Evolutionary conservation across 495 filamentous ascomycete genomes (phyloP), one percentile per base, ranked within the genome.

Genomic region (Cenococcum geophilum): DNA sequence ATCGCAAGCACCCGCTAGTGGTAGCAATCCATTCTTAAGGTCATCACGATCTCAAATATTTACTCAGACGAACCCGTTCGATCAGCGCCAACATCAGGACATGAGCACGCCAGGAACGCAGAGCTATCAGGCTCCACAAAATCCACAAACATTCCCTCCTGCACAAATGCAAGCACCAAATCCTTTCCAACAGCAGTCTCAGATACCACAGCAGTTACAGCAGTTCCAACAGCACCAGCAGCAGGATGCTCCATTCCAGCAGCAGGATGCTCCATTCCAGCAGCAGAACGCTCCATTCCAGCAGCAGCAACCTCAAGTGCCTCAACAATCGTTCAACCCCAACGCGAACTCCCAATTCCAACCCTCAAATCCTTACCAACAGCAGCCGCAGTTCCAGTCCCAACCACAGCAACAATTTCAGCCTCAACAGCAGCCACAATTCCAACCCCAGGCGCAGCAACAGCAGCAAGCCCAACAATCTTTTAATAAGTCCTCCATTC

Each of bases 401-500:
- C 64, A 65, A 36, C 69, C 42, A 32, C 71, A 67, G 34, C 63
- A 48, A 20, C 43, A 47, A 45, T 68, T 71, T 22, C 73, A 75
- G 58, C 71, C 71, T 37, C 69, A 48, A 20, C 66, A 70, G 27
- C 67, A 70, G 37, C 63, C 66, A 22, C 51, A 37, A 40, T 21
- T 37, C 12, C 54, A 56, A 20, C 18, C 6, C 18, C 54, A 35
- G 53, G 5, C 22, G 22, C 53, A 52, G 22, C 67, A 58, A 25
- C 42, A 58, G 56, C 45, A 60, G 20, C 65, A 62, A 68, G 68
- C 70, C 74, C 76, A 53, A 0, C 80, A 80, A 63, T 71, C 71
- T 42, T 73, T 82, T 66, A 84, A 96, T 70, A 98, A 95, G 66
- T 83, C 82, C 11, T 86, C 85, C 51, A 97, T 98, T 66, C 80